These are phyloP conservation scores for Stephanodiscus triporus DNA, from an alignment of 108 stramenopile genomes.

Conservation along the genomic window DNA sequence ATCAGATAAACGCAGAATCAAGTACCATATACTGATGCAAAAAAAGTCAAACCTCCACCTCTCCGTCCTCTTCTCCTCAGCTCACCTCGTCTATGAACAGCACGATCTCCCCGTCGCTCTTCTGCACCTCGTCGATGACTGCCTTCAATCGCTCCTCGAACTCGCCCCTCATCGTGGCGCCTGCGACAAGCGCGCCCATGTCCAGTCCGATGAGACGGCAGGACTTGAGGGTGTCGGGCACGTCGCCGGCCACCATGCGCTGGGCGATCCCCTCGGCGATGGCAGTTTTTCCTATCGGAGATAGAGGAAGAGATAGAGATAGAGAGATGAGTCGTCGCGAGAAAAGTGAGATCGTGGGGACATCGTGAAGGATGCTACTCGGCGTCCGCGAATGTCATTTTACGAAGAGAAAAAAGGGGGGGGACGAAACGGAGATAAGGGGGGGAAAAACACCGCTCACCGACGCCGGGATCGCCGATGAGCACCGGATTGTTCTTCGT, in stretches of 20 bases:
- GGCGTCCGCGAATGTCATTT: too few relatives aligned
- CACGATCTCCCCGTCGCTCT: slow-evolving; percentile 93
- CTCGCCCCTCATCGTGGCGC: slow-evolving; percentile 98
- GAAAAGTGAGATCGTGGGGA: too few relatives aligned
- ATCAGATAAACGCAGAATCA: neutral
- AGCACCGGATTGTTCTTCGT: slow-evolving; percentile 98
- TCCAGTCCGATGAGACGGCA: slow-evolving; percentile 94
- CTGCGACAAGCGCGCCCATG: slow-evolving; percentile 97
- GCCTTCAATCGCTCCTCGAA: slow-evolving; percentile 99
- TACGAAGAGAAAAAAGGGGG: too few relatives aligned
- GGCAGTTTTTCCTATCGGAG: slow-evolving; percentile 91
- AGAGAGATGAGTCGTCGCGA: too few relatives aligned
- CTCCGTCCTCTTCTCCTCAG: too few relatives aligned
- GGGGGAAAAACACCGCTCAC: slow-evolving; percentile 67
- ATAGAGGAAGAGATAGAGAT: neutral
- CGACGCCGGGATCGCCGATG: slow-evolving; percentile 96
- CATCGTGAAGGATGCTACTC: too few relatives aligned
- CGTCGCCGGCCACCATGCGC: slow-evolving; percentile 88
- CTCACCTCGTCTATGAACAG: slow-evolving; percentile 97
- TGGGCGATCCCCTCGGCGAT: slow-evolving; percentile 95
- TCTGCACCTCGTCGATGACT: slow-evolving; percentile 96
- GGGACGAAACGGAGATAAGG: too few relatives aligned
- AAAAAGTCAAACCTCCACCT: neutral
- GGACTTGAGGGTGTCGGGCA: slow-evolving; percentile 79
- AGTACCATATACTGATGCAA: neutral